Evolutionary conservation across 768 basidiomycete genomes (phyloP).

Genomic region (Rhodotorula graminis): DNA sequence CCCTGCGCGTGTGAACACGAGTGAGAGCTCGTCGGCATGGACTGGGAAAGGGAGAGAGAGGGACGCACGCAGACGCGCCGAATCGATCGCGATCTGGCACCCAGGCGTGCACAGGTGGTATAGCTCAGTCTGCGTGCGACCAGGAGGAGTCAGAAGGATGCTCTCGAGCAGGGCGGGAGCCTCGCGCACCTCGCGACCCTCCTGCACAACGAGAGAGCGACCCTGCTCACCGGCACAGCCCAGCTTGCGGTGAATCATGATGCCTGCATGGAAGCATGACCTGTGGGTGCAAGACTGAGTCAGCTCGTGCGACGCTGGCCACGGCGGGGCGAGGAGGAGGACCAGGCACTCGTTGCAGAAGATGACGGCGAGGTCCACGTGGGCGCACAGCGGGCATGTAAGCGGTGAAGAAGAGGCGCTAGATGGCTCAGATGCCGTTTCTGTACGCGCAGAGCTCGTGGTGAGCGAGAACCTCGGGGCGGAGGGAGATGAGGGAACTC

Average conservation of each 20-base stretch:
- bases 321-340: not conserved
- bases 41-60: not conserved
- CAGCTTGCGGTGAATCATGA: too few species aligned
- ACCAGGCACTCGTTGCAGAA: not conserved
- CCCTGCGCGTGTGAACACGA: not conserved
- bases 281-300: not conserved
- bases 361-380: not conserved
- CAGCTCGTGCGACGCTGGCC: not conserved
- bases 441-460: too few species aligned
- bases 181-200: conserved; percentile 5
- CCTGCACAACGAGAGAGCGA: too few species aligned
- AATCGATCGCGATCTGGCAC: conserved; percentile 4
- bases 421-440: too few species aligned
- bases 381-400: not conserved
- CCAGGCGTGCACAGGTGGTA: conserved; percentile 14
- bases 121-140: not conserved
- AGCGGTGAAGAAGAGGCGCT: too few species aligned
- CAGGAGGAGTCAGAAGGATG: not conserved
- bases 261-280: not conserved
- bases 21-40: too few species aligned
- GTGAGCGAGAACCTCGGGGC: too few species aligned
- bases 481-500: not conserved
- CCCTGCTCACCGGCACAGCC: too few species aligned
- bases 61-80: conserved; percentile 6
- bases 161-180: not conserved